phyloP scores from a whole-genome alignment of 305 asterid genomes.

The Salvia sclarea region DNA sequence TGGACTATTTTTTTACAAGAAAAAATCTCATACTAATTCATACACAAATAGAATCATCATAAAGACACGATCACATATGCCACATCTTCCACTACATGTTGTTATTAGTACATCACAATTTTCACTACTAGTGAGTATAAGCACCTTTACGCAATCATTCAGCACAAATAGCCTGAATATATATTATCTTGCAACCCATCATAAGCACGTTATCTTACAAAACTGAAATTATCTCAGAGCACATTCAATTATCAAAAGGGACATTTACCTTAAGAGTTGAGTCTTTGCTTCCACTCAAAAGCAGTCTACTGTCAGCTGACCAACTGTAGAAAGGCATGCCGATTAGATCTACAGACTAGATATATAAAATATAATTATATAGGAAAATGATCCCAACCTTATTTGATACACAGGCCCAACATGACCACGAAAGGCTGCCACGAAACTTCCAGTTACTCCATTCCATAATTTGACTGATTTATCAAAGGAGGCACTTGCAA shows the following conservation, averaged over 20 bases:
- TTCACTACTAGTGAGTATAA: not conserved
- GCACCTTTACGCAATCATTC: conserved; percentile 15
- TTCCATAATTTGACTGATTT: conserved; percentile 96
- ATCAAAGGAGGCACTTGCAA: conserved; percentile 97
- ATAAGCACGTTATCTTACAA: not conserved
- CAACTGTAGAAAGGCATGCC: conserved; percentile 59
- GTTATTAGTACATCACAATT: conserved; percentile 6
- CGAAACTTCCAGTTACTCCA: conserved; percentile 80
- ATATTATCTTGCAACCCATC: not conserved
- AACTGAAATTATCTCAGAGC: conserved; percentile 6
- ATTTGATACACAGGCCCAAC: conserved; percentile 96
- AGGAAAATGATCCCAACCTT: conserved; percentile 50
- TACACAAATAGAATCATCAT: not conserved
- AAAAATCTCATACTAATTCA: not conserved
- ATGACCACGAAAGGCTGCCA: conserved; percentile 93
- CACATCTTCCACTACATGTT: not conserved
- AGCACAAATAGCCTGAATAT: not conserved
- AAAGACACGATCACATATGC: not conserved
- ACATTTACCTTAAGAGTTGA: conserved; percentile 80
- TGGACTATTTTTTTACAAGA: not conserved
- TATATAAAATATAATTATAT: conserved; percentile 5
- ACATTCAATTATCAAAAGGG: conserved; percentile 16
- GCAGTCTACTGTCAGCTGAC: conserved; percentile 97
- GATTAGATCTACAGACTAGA: conserved; percentile 22
- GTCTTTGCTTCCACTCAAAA: conserved; percentile 96